Conservation (phyloP, 371 early-diverging fungal genomes). For the Mucor indicus region DNA sequence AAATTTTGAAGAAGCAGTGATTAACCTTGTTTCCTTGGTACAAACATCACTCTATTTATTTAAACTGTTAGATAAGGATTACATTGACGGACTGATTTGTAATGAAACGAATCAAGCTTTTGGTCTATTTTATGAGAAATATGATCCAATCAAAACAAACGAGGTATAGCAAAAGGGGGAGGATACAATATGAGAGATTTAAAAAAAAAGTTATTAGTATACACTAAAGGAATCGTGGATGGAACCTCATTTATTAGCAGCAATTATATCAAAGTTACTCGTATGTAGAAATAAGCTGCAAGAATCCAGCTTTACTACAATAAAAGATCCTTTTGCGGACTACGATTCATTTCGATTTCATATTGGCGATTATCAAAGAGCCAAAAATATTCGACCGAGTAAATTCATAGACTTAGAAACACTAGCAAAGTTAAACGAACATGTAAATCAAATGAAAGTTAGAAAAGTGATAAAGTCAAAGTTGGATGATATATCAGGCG, state of each 20-base stretch:
- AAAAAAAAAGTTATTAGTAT: conserved; percentile 11
- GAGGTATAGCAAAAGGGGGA: conserved; percentile 34
- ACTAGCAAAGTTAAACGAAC: conserved; percentile 39
- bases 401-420: conserved; percentile 41
- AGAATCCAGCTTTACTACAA: conserved; percentile 57
- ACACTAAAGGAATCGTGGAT: conserved; percentile 48
- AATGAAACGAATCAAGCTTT: conserved; percentile 56
- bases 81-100: conserved; percentile 62
- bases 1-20: conserved; percentile 54
- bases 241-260: conserved; percentile 59
- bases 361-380: conserved; percentile 54
- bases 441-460: conserved; percentile 41
- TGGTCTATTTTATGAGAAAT: conserved; percentile 47
- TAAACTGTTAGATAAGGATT: conserved; percentile 41
- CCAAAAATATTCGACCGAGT: conserved; percentile 27
- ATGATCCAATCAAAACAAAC: conserved; percentile 42
- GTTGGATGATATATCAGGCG: conserved; percentile 60
- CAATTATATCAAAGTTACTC: conserved; percentile 55
- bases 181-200: neutral
- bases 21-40: conserved; percentile 50
- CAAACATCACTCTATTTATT: conserved; percentile 57
- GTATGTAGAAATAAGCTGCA: conserved; percentile 58
- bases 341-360: conserved; percentile 47
- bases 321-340: conserved; percentile 68
- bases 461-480: conserved; percentile 60